Evolutionary conservation across 441 rosid species (phyloP), one percentile per base, ranked within the genome.

Genomic region (Corymbia calophylla): DNA sequence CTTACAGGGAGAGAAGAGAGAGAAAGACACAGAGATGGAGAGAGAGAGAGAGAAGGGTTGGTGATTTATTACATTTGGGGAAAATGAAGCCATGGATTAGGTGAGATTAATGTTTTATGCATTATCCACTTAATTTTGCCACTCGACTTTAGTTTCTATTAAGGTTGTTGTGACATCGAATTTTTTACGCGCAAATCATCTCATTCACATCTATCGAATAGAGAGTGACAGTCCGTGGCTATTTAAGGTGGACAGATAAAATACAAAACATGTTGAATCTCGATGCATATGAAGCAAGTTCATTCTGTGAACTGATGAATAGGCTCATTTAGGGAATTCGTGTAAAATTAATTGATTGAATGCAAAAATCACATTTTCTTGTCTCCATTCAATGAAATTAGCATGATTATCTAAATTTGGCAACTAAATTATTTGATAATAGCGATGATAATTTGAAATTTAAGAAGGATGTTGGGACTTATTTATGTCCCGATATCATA

Each of bases 331-430:
- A 0, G 27, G 27, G 15, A 27, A 13, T 62, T 1, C 32, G 3
- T 29, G 8, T 62, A 62, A 62, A 62, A 62, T 29, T 16, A 8
- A 32, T 0, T 16, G 10, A 17, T 31, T 0, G 23, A 9, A 7
- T 55, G 9, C 9, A 19, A 4, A 7, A 7, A 8, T 7, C 23
- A 8, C 5, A 35, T 55, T 55, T 66, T 31, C 11, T 31, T 8
- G 7, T 31, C 3, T 8, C 0, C 7, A 0, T 16, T 5, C 0
- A n/a, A 19, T 64, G n/a, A n/a, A 64, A 4, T n/a, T 64, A 15
- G 7, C 19, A n/a, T 64, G 2, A 64, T 15, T 3, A 7, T n/a
- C 19, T 64, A 15, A 64, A n/a, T n/a, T 64, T 15, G 27, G 0
- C 2, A 10, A 23, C 48, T 35, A 19, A 35, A 3, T 19, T 32